Base-by-base conservation (phyloP, 257 asterid genomes). In the Echites panduratus region DNA sequence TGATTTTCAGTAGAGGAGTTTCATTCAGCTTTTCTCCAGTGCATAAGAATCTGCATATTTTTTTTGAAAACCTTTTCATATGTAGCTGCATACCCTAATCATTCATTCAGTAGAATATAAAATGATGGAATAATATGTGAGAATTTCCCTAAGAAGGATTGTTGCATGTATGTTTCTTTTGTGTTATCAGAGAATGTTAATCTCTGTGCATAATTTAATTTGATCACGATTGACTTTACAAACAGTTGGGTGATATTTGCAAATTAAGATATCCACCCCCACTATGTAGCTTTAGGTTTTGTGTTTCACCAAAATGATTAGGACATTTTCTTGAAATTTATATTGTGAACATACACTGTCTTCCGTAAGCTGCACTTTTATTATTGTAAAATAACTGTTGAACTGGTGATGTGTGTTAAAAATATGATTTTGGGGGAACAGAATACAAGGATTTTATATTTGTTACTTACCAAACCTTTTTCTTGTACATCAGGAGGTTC, bases 401-500 rank as follows among this genome's bases (percentile, higher is more conserved):
- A 16, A 14, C 27, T 52, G 43, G 2, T 7, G 29, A 70, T 6
- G 10, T 9, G 9, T 9, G 5, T 53, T n/a, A 14, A 53, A 44
- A n/a, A 9, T 24, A 53, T 22, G 35, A 7, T 43, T 44, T 58
- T 10, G 45, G 9, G 22, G 5, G 22, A 9, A 71, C 45, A 32
- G 47, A 70, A 26, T 19, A 35, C 16, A 49, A 27, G 7, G 20
- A 13, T 10, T 41, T 27, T 58, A 29, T 9, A 5, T 26, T 24
- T 1, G 0, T 40, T 45, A 53, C 10, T 35, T 35, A 70, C 22
- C 16, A 41, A 22, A 32, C 27, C 35, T 70, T 13, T 12, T 72
- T 19, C 47, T 64, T 71, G 68, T 24, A 56, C 16, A 29, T 48
- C 88, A 90, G 98, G 75, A 81, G 20, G 98, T 85, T 82, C 96